Conservation (phyloP, 2,329 filamentous ascomycete species). For the Botryosphaeria dothidea region DNA sequence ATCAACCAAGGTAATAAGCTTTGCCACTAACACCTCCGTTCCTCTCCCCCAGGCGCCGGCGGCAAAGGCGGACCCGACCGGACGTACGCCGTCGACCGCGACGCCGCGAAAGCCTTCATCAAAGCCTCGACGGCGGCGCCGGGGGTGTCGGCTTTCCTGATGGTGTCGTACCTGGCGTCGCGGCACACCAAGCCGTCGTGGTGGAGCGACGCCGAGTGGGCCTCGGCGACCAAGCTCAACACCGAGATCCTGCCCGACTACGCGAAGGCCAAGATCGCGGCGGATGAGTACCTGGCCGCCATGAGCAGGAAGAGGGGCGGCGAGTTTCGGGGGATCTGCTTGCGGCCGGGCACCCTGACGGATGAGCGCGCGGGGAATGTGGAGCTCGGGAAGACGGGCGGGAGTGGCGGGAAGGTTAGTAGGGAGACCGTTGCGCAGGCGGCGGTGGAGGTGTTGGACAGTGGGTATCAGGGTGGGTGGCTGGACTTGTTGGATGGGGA, state of each 20-base stretch:
- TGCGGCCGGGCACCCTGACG: conserved; percentile 53
- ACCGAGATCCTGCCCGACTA: conserved; percentile 53
- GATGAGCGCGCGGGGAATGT: conserved; percentile 51
- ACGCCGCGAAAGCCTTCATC: conserved; percentile 58
- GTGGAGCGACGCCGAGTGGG: conserved; percentile 53
- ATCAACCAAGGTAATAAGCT: too few species aligned
- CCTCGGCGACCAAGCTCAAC: conserved; percentile 47
- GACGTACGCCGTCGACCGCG: conserved; percentile 55
- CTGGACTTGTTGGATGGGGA: conserved; percentile 56
- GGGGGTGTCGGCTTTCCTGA: conserved; percentile 54
- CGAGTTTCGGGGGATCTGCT: conserved; percentile 51
- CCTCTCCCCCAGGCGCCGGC: conserved; percentile 54
- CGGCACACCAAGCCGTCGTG: conserved; percentile 50
- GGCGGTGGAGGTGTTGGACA: conserved; percentile 50
- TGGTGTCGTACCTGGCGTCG: conserved; percentile 56
- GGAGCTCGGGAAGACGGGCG: conserved; percentile 47
- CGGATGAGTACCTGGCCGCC: conserved; percentile 57
- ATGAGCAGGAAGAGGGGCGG: conserved; percentile 35
- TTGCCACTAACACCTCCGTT: not conserved
- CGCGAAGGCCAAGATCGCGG: conserved; percentile 56
- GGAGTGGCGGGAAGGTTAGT: conserved; percentile 42
- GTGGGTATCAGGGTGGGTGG: conserved; percentile 53
- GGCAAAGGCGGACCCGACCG: conserved; percentile 54
- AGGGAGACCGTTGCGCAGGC: conserved; percentile 55
- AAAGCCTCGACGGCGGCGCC: conserved; percentile 47